These are phyloP conservation scores for Drosera spatulata DNA, from an alignment of 179 eudicot species.

Conservation along the genomic window DNA sequence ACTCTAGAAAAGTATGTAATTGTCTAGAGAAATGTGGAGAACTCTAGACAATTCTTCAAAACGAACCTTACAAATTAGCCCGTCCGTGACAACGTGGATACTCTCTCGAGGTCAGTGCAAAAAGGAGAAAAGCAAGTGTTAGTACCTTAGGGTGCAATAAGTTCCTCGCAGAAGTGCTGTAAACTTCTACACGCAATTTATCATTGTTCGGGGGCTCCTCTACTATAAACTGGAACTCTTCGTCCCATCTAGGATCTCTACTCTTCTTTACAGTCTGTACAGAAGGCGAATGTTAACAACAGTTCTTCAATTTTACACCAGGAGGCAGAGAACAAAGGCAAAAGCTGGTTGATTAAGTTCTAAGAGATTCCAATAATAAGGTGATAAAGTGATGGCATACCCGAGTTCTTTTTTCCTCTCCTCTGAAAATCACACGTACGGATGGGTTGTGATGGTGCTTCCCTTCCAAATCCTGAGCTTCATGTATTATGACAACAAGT, in stretches of 20 bases:
- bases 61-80: too few relatives aligned
- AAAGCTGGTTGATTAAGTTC: too few relatives aligned
- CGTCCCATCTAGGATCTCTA: constrained; percentile 79
- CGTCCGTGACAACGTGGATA: too few relatives aligned
- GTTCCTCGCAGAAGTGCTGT: constrained; percentile 51
- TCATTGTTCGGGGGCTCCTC: constrained; percentile 65
- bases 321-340: too few relatives aligned
- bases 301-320: background rate
- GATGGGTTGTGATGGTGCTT: constrained; percentile 80
- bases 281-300: background rate
- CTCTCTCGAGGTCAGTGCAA: background rate
- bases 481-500: constrained; percentile 51
- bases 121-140: background rate
- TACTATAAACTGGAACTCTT: constrained; percentile 46
- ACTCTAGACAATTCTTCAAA: too few relatives aligned
- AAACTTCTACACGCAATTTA: constrained; percentile 56
- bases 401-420: constrained; percentile 75
- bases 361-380: too few relatives aligned
- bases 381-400: constrained; percentile 11
- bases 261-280: constrained; percentile 59
- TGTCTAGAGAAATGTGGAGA: too few relatives aligned
- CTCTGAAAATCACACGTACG: constrained; percentile 52
- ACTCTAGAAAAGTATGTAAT: too few relatives aligned
- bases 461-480: constrained; percentile 78
- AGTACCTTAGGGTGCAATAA: constrained; percentile 64